Percentiles rank a stretch among this genome's conserved stretches.
phyloP scores from a whole-genome alignment of 208 protist genomes.

The Trypanosoma congolense region DNA sequence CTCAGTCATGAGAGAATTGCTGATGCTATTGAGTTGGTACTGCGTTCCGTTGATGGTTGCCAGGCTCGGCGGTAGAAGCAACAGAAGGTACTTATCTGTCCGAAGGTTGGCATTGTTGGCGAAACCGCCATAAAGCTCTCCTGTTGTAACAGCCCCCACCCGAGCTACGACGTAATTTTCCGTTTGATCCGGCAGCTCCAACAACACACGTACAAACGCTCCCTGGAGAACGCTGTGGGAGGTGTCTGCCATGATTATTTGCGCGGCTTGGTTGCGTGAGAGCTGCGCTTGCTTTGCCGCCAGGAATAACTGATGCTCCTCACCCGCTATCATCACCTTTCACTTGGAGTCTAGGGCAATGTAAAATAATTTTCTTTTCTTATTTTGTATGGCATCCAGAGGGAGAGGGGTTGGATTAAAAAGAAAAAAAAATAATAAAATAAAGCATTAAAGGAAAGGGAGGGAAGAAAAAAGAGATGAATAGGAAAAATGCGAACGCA shows the following conservation, averaged over 20 bases:
- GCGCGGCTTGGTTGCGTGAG: conserved; percentile 63
- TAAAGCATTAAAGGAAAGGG: conserved; percentile 23
- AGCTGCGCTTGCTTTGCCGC: conserved; percentile 53
- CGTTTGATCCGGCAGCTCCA: conserved; percentile 41
- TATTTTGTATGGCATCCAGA: no score
- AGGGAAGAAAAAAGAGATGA: conserved; percentile 1
- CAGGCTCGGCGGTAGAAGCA: conserved; percentile 47
- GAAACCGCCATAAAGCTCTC: conserved; percentile 70
- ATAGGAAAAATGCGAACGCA: conserved; percentile 1
- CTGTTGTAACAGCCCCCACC: conserved; percentile 34
- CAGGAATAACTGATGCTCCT: conserved; percentile 49
- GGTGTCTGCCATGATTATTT: conserved; percentile 32
- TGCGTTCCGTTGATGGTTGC: conserved; percentile 59
- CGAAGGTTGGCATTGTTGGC: conserved; percentile 31
- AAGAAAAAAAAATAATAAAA: conserved; percentile 25
- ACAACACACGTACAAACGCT: conserved; percentile 67
- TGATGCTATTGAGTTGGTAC: conserved; percentile 82
- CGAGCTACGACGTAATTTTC: conserved; percentile 76
- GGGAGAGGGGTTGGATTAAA: no score
- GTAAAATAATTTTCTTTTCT: conserved; percentile 18
- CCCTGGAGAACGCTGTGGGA: conserved; percentile 33
- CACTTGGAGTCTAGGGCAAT: conserved; percentile 13
- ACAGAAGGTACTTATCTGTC: conserved; percentile 51
- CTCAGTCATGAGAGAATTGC: conserved; percentile 71
- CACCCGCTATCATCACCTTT: conserved; percentile 33